A percentile compares a stretch with the other conserved stretches of the same genome.
Evolutionary conservation across 2,329 filamentous ascomycete genomes (phyloP).

Genomic region (Elsinoe batatas): DNA sequence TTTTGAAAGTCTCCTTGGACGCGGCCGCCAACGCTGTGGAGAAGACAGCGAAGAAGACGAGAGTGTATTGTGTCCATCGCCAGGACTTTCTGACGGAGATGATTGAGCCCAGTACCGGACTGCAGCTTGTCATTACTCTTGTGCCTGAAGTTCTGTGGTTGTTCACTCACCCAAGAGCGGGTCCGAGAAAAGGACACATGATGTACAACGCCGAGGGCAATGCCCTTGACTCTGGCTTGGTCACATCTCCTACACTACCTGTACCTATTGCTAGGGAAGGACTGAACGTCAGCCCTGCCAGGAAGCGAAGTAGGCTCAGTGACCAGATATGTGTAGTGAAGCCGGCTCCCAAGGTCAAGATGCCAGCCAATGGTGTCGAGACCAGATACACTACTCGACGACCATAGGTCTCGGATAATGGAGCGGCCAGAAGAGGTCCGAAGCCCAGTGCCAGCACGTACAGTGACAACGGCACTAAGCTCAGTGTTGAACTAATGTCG

Average conservation of each 20-base stretch:
- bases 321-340: conserved; percentile 56
- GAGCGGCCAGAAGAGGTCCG: conserved; percentile 62
- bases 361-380: conserved; percentile 53
- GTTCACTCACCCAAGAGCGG: conserved; percentile 26
- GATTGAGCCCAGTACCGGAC: conserved; percentile 37
- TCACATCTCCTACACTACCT: conserved; percentile 34
- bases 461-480: conserved; percentile 49
- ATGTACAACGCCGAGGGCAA: conserved; percentile 29
- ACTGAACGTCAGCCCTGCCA: conserved; percentile 26
- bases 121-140: not conserved
- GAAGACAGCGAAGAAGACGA: conserved; percentile 32
- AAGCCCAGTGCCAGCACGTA: conserved; percentile 57
- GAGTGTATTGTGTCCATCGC: conserved; percentile 34
- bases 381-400: conserved; percentile 60
- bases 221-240: conserved; percentile 25
- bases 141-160: not conserved
- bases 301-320: conserved; percentile 56
- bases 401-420: conserved; percentile 61
- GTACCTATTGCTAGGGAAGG: conserved; percentile 34
- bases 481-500: conserved; percentile 43
- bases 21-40: conserved; percentile 30
- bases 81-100: conserved; percentile 33
- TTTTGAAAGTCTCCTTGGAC: conserved; percentile 48
- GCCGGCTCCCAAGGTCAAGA: conserved; percentile 35
- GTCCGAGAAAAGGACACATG: conserved; percentile 33